Percentiles rank a stretch among this genome's conserved stretches.
Conservation (phyloP, 106 monocot genomes). For the Platanthera zijinensis region DNA sequence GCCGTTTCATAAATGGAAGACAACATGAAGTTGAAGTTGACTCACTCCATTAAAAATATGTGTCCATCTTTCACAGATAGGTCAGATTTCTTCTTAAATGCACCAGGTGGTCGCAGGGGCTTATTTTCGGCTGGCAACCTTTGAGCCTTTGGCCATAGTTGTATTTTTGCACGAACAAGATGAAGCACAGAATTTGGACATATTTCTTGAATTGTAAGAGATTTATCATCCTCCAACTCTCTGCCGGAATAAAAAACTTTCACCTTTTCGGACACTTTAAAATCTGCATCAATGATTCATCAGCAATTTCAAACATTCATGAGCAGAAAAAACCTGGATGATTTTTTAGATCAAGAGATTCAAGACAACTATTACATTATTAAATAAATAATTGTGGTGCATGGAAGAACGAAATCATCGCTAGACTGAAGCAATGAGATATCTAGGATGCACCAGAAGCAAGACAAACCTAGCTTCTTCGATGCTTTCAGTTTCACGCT, state of each 20-base stretch:
- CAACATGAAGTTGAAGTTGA: not conserved
- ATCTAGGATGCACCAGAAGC: conserved; percentile 1
- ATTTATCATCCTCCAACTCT: conserved; percentile 70
- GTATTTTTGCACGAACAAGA: conserved; percentile 68
- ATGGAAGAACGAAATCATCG: not conserved
- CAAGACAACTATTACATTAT: conserved; percentile 1
- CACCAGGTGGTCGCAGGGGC: conserved; percentile 77
- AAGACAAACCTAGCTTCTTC: conserved; percentile 76
- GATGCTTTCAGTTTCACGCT: conserved; percentile 61
- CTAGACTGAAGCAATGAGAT: not conserved
- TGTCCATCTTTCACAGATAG: conserved; percentile 95
- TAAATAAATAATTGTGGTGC: not conserved
- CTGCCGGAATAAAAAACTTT: conserved; percentile 67
- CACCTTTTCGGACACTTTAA: conserved; percentile 55
- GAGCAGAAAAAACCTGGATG: not conserved
- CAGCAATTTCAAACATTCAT: not conserved
- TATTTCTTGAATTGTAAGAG: conserved; percentile 56
- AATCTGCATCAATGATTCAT: conserved; percentile 42
- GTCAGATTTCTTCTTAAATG: conserved; percentile 97
- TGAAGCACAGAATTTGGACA: conserved; percentile 82
- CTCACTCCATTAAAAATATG: conserved; percentile 97
- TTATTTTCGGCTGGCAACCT: conserved; percentile 84
- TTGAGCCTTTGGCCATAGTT: conserved; percentile 86
- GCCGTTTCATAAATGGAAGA: not conserved
- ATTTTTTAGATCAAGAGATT: conserved; percentile 1